These are phyloP conservation scores for Staphylotrichum longicolle DNA, from an alignment of 495 filamentous ascomycete species.

Conservation along the genomic window DNA sequence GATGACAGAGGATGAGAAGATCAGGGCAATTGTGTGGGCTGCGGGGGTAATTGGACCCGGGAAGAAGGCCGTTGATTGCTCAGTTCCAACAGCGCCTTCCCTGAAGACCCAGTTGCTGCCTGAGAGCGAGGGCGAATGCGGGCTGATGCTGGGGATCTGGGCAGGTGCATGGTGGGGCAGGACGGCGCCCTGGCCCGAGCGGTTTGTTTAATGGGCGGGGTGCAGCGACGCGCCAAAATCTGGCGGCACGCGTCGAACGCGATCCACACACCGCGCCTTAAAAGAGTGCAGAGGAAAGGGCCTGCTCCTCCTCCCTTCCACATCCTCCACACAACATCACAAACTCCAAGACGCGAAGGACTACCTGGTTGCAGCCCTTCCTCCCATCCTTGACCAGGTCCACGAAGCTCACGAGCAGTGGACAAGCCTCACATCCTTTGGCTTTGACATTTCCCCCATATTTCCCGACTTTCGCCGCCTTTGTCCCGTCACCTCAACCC, in stretches of 20 bases:
- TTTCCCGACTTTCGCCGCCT: slow-evolving; percentile 19
- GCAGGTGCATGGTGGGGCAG: slow-evolving; percentile 6
- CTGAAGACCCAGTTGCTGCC: background rate
- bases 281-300: slow-evolving; percentile 19
- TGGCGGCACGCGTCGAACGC: slow-evolving; percentile 22
- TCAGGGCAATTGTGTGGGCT: no score
- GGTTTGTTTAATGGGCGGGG: slow-evolving; percentile 29
- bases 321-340: slow-evolving; percentile 22
- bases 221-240: slow-evolving; percentile 23
- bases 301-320: slow-evolving; percentile 18
- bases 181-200: slow-evolving; percentile 6
- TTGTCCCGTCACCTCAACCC: slow-evolving; percentile 1
- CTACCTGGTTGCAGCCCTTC: slow-evolving; percentile 7
- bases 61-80: no score
- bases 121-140: slow-evolving; percentile 1
- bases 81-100: background rate
- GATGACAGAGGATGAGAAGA: no score
- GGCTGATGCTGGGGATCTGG: background rate
- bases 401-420: background rate
- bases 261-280: slow-evolving; percentile 22
- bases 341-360: background rate
- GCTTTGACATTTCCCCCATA: background rate
- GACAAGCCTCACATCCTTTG: background rate
- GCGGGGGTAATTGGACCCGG: no score
- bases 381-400: background rate